phyloP scores from a whole-genome alignment of 345 rosid genomes.

The Populus simonii region DNA sequence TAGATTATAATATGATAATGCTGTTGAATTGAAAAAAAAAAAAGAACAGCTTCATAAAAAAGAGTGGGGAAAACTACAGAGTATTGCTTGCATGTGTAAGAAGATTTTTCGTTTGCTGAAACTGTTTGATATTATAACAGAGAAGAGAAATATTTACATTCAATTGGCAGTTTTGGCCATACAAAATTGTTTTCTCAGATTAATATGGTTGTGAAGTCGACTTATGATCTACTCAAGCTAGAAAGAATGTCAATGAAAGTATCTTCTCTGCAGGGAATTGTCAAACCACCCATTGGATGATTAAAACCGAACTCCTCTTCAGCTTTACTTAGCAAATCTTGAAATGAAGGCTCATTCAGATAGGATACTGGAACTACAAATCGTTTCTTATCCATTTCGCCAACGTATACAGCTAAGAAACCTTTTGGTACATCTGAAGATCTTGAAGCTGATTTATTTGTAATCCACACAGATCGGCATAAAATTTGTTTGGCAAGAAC shows the following conservation, averaged over 20 bases:
- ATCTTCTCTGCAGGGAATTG: slow-evolving; percentile 23
- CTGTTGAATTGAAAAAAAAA: no score
- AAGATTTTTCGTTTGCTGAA: no score
- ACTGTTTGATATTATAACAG: background rate
- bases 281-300: slow-evolving; percentile 20
- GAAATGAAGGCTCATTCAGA: slow-evolving; percentile 40
- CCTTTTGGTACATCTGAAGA: slow-evolving; percentile 30
- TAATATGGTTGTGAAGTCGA: background rate
- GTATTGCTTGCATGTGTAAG: no score
- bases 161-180: background rate
- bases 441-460: background rate
- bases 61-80: no score
- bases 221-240: background rate
- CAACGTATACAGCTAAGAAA: slow-evolving; percentile 23
- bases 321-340: slow-evolving; percentile 25
- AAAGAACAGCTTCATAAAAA: no score
- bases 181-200: background rate
- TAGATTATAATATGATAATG: no score
- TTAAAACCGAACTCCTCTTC: slow-evolving; percentile 31
- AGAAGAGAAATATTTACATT: background rate
- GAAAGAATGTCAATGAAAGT: slow-evolving; percentile 17
- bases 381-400: slow-evolving; percentile 30
- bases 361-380: slow-evolving; percentile 38
- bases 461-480: background rate
- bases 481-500: slow-evolving; percentile 1